These are phyloP conservation scores for Beauveria medogensis DNA, from an alignment of 2,329 filamentous ascomycete species.

Conservation along the genomic window DNA sequence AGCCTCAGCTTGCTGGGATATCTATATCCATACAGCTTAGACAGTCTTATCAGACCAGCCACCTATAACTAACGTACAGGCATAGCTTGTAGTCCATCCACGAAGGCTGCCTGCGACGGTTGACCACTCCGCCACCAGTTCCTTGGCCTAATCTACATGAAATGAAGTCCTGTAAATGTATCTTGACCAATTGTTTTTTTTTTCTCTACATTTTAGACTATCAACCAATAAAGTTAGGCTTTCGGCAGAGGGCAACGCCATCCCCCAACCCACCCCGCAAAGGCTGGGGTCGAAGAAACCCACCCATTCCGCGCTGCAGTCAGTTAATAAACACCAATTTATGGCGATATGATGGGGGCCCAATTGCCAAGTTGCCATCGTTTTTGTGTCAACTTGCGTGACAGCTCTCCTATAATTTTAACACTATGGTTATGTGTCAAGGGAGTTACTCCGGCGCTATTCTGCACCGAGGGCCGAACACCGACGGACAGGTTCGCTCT, in stretches of 20 bases:
- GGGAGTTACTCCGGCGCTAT: constrained; percentile 6
- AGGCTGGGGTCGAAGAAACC: neutral
- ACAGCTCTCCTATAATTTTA: neutral
- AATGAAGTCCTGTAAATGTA: no score
- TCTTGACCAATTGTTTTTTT: no score
- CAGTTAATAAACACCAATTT: neutral
- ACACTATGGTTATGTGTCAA: neutral
- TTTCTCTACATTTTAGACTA: neutral
- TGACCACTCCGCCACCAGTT: no score
- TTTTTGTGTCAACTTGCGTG: neutral
- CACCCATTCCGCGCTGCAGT: neutral
- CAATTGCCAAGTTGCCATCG: neutral
- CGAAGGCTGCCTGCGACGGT: no score
- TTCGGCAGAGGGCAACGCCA: neutral
- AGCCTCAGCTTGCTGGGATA: neutral
- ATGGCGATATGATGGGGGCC: neutral
- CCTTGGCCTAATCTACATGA: no score
- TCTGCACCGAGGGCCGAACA: neutral
- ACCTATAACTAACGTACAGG: neutral
- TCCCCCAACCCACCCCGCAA: constrained; percentile 12
- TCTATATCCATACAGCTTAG: no score
- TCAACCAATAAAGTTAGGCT: neutral
- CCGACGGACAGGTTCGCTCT: neutral
- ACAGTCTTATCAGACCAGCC: no score
- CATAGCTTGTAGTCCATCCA: neutral